Percentiles rank a stretch among this genome's conserved stretches.
Conservation (phyloP, 129 eudicot genomes). For the Centella asiatica region DNA sequence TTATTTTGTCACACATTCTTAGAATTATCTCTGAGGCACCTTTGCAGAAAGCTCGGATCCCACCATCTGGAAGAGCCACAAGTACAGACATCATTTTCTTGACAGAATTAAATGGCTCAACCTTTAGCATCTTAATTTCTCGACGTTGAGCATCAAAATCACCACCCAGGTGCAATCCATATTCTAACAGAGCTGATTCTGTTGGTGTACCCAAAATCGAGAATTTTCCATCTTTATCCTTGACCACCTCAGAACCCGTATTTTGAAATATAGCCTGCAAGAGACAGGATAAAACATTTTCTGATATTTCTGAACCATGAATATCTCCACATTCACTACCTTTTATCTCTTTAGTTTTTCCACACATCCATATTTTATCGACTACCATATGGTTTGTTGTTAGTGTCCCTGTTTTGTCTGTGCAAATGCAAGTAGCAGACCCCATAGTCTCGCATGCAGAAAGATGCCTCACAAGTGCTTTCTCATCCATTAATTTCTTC, state of each 20-base stretch:
- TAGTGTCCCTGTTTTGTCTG: conserved; percentile 82
- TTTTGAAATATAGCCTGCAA: conserved; percentile 64
- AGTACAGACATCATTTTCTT: conserved; percentile 86
- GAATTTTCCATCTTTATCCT: conserved; percentile 43
- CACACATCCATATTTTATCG: conserved; percentile 59
- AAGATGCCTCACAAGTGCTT: conserved; percentile 76
- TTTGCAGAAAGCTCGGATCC: conserved; percentile 62
- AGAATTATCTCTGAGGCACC: conserved; percentile 86
- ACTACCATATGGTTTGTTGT: conserved; percentile 92
- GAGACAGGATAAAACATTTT: conserved; percentile 31
- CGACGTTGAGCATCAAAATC: conserved; percentile 48
- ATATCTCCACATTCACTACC: conserved; percentile 16
- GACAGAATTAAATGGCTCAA: conserved; percentile 79
- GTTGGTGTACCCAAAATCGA: conserved; percentile 72
- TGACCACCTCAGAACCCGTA: conserved; percentile 73
- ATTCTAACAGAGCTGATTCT: conserved; percentile 80
- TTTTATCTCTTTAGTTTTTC: conserved; percentile 34
- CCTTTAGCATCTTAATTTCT: conserved; percentile 28
- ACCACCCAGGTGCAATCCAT: conserved; percentile 53
- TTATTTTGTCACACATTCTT: conserved; percentile 43
- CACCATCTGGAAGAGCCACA: conserved; percentile 56
- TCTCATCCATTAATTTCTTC: conserved; percentile 72
- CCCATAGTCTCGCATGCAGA: conserved; percentile 97
- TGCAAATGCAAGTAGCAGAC: conserved; percentile 69
- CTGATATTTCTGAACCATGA: conserved; percentile 29